phyloP scores from a whole-genome alignment of 257 asterid genomes.

The Henckelia pumila region DNA sequence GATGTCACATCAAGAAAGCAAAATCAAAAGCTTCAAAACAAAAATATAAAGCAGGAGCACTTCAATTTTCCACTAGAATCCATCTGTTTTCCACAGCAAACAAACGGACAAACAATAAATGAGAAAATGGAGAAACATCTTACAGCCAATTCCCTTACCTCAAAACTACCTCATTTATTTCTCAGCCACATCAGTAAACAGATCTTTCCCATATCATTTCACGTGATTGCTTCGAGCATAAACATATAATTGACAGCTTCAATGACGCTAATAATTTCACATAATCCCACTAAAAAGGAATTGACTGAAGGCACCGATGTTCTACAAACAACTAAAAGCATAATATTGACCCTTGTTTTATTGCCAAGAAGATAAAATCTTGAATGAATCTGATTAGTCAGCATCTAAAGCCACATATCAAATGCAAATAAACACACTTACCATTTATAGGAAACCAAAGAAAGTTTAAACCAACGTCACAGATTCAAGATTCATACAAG shows the following conservation, averaged over 20 bases:
- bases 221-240: constrained; percentile 10
- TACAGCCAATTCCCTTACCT: constrained; percentile 15
- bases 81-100: constrained; percentile 15
- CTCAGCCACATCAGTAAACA: constrained; percentile 13
- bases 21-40: constrained; percentile 32
- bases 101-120: not conserved
- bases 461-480: constrained; percentile 14
- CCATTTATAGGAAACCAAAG: constrained; percentile 8
- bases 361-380: not conserved
- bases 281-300: not conserved
- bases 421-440: not conserved
- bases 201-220: constrained; percentile 8
- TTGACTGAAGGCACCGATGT: not conserved
- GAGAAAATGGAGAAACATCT: not conserved
- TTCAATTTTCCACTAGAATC: constrained; percentile 42
- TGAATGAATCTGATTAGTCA: constrained; percentile 2
- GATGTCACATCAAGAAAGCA: constrained; percentile 47
- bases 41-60: constrained; percentile 42
- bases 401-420: not conserved
- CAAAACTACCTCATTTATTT: constrained; percentile 19
- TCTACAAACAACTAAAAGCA: not conserved
- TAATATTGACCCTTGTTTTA: not conserved
- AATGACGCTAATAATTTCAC: not conserved
- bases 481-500: not conserved
- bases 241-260: constrained; percentile 9